Base-by-base conservation (phyloP, 345 rosid genomes). In the Populus deltoides region DNA sequence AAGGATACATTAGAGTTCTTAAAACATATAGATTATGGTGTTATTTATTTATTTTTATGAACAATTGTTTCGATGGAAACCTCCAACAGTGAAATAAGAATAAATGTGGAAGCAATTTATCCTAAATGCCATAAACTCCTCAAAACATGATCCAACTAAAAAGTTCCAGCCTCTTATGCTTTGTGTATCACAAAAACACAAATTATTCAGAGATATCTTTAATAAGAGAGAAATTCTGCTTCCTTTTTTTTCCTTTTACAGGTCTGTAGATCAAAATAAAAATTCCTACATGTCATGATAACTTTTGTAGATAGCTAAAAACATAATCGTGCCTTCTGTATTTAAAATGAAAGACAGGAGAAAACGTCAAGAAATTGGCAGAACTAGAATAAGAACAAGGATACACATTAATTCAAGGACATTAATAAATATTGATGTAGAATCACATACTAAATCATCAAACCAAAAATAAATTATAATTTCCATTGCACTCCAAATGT, bases 351-450 rank as follows among this genome's bases (percentile, higher is more conserved):
- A 66, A 35, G 10, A 7, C 31, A 36, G 31, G 72, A 49, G 49
- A 25, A 9, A 66, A 47, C 41, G 41, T 15, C 17, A 75, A 36
- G 65, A 66, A 66, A 66, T 15, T 33, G 24, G 17, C 72, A 67
- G 72, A n/a, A 20, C 66, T 18, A n/a, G 36, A 66, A 75, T 8
- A 35, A 62, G 1, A 31, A 72, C 38, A n/a, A 20, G 1, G 13
- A 59, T 3, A 24, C 47, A 17, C 61, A 20, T 6, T 24, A 41
- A 65, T 38, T 27, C 17, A 69, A 53, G 57, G 57, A 75, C 11
- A 84, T 33, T 39, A 78, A 63, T 24, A 68, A 36, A 70, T 33
- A 39, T 39, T 35, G 65, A 24, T 18, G 16, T 49, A 62, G 25
- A 22, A 38, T 33, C 43, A 71, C 57, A 75, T 75, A 55, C 62